Evolutionary conservation across 2,329 filamentous ascomycete species (phyloP), one percentile per base, ranked within the genome.

Genomic region (Xylariaceae sp.): DNA sequence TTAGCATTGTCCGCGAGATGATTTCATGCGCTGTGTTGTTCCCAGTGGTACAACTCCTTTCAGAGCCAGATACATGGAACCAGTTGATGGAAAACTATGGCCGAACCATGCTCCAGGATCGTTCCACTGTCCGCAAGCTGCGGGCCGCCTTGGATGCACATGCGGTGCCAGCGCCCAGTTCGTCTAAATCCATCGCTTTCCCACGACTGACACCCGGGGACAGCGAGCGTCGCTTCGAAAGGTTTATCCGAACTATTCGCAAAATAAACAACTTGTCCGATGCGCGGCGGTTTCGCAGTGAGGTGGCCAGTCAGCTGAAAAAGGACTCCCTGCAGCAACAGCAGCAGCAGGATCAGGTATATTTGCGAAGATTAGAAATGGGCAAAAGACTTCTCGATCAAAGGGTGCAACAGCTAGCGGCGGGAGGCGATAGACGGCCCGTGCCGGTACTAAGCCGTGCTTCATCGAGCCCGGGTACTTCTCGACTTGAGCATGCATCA

Each of bases 61-160:
- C 90, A 4, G 93, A 99, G 67, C 92, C 95, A 1, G 95, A 99
- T 76, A 96, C 89, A 7, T 99, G 93, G 93, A 97, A 99, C 69
- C 92, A 97, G 73, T 75, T 96, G 61, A 91, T 97, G 81, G 93
- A 97, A 74, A 92, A 88, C 58, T 91, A 88, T 74, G 89, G 92
- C 15, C 87, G 90, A 53, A 88, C 88, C 30, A 88, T 96, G 78
- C 80, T 99, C 48, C 94, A 97, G 73, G 95, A 99, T 72, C 86
- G 95, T 44, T 97, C 96, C 64, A 97, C 92, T 0, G 93, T 99
- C 45, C 87, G 90, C 58, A 96, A 92, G 73, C 82, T 99, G 56
- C 87, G 94, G 57, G 93, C 92, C 45, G 94, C 93, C 7, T 78
- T 99, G 53, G 94, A 99, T 73, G 87, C 97, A 72, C 94, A 99